Evolutionary conservation across 768 basidiomycete species (phyloP), one percentile per base, ranked within the genome.

Genomic region (Dioszegia hungarica): DNA sequence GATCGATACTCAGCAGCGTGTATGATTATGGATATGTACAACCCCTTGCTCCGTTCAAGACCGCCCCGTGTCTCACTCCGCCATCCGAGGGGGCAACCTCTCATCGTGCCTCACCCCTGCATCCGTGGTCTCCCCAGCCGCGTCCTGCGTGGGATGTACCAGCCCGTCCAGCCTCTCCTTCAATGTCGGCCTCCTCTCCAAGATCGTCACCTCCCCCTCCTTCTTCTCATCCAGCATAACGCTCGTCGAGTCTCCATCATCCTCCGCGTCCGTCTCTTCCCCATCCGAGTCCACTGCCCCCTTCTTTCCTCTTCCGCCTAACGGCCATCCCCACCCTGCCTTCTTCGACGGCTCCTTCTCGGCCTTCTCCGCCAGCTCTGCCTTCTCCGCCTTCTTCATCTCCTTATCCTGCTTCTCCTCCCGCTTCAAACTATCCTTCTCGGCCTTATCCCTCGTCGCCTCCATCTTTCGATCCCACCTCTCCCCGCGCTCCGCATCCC

Each of bases 401-500:
- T 40, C 39, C 37, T 40, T 52, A 29, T 41, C 37, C 39, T 38
- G 19, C 29, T 37, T 29, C 27, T 54, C 41, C 36, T 55, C 38
- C 34, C 46, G 45, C 28, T 41, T 41, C 27, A 6, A 39, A 14
- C 39, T 29, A 9, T 33, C 52, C 24, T 29, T 29, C 28, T 53
- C 52, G 9, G 17, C 27, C 33, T 44, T 44, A 31, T 53, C 52
- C 39, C 41, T 28, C 38, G 25, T 39, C 14, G 38, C 52, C 40
- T 44, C 38, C 11, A 34, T 15, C 40, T 44, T 53, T 19, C 40
- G 28, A 12, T 53, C 52, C 59, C 59, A 61, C 24, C 48, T 40
- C 47, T 62, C 43, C 31, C 50, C 48, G 28, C 50, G 48, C 24
- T 50, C 45, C 22, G 56, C 52, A 66, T 73, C 69, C 66, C 64